These are phyloP conservation scores for Leccinum solheimii DNA, from an alignment of 1,284 basidiomycete genomes.

Conservation along the genomic window DNA sequence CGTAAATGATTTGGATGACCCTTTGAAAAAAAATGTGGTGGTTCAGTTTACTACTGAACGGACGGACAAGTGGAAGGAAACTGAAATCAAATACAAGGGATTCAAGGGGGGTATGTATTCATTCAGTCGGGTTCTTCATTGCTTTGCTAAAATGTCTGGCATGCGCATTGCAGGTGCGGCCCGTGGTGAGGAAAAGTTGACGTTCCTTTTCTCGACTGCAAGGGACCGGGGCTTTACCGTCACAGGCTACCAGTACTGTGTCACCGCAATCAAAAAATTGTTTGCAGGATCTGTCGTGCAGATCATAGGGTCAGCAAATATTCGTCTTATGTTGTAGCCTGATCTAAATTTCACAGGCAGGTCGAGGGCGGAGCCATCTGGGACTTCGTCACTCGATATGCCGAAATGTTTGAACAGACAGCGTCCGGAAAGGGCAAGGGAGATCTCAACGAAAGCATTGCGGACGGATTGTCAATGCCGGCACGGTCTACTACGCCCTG, in stretches of 20 bases:
- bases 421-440: conserved; percentile 5
- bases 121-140: not conserved
- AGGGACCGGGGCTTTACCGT: conserved; percentile 13
- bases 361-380: conserved; percentile 20
- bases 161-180: conserved; percentile 16
- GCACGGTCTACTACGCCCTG: conserved; percentile 18
- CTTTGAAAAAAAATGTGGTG: conserved; percentile 24
- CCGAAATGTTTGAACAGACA: conserved; percentile 24
- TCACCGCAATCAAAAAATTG: conserved; percentile 12
- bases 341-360: conserved; percentile 18
- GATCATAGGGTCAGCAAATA: conserved; percentile 19
- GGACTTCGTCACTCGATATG: not conserved
- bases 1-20: conserved; percentile 17
- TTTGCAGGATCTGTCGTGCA: not conserved
- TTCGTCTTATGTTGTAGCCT: not conserved
- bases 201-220: conserved; percentile 28
- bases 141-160: conserved; percentile 1
- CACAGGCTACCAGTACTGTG: conserved; percentile 28
- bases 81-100: conserved; percentile 17
- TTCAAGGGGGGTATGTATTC: conserved; percentile 27
- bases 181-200: conserved; percentile 11
- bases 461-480: not conserved
- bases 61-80: conserved; percentile 11
- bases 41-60: conserved; percentile 20
- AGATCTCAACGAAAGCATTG: not conserved